Percentiles rank a stretch among this genome's conserved stretches.
phyloP scores from a whole-genome alignment of 345 rosid species.

The Nephelium lappaceum region DNA sequence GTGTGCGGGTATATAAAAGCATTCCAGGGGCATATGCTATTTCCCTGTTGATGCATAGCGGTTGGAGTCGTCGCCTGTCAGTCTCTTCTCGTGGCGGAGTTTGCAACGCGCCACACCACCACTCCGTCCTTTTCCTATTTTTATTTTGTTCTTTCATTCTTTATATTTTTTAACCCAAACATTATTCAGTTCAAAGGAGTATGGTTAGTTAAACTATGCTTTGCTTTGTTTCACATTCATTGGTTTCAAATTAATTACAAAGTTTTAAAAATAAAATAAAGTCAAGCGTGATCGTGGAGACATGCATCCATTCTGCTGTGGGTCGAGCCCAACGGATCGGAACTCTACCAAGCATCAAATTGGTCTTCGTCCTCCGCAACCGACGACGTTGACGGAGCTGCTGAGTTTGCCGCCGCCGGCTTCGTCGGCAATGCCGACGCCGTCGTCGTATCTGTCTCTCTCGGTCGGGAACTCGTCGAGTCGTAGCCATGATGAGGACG shows the following conservation, averaged over 20 bases:
- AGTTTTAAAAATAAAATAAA: background rate
- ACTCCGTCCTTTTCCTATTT: background rate
- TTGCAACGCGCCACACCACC: background rate
- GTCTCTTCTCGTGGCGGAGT: background rate
- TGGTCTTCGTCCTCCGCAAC: background rate
- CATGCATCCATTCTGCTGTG: constrained; percentile 18
- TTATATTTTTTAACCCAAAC: background rate
- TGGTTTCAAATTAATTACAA: background rate
- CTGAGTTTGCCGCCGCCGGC: background rate
- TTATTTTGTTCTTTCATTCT: background rate
- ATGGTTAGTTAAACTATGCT: too few relatives aligned
- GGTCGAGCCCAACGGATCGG: background rate
- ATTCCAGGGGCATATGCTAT: background rate
- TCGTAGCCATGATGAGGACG: background rate
- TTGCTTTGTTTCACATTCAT: background rate
- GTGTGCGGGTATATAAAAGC: background rate
- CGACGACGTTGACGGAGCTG: background rate
- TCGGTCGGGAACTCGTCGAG: background rate
- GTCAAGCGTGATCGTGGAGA: background rate
- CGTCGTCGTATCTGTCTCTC: constrained; percentile 1
- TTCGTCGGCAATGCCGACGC: background rate
- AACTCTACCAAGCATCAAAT: background rate
- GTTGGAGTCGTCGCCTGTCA: background rate
- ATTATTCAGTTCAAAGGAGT: background rate
- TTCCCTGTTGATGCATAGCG: background rate